Base-by-base conservation (phyloP, 1,284 basidiomycete genomes). In the Apiotrichum gracile region DNA sequence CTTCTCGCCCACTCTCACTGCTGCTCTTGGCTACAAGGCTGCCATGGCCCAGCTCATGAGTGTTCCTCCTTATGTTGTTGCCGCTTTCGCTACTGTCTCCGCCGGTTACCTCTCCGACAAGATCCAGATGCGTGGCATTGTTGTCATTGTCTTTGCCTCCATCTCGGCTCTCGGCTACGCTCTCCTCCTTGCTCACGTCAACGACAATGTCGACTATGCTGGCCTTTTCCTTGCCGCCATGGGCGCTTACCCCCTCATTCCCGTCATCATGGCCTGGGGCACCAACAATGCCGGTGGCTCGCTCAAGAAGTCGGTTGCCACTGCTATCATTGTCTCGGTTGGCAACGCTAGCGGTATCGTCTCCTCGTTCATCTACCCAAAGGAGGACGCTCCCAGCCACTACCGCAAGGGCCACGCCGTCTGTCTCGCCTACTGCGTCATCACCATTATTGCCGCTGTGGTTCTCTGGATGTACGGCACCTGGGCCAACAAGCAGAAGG, bases 1-100 rank as follows among this genome's bases (percentile, higher is more conserved):
- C 43, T 85, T 84, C 47, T 67, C 68, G 29, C 68, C 72, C 39
- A 75, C 69, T 10, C 60, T 72, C 37, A 55, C 61, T 7, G 59
- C 56, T 51, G 67, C 64, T 41, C 60, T 70, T 37, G 85, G 86
- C 6, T 88, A 79, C 73, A 74, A 75, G 12, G 85, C 86, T 8
- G 86, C 85, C 0, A 78, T 78, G 2, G 86, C 86, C n/a, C 87
- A 88, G 70, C 76, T 88, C 25, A 62, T 68, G 61, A 60, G 58
- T 19, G 63, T 62, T 21, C 66, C 66, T n/a, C 66, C 65, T 19
- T 68, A 69, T 58, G 58, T 69, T 26, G 51, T 67, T 47, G 67
- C 70, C 4, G 65, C 70, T n/a, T 52, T 67, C 38, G 44, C 62
- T 33, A 70, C 69, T n/a, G 51, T 76, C 47, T 35, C 62, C 27